Conservation (phyloP, 1,284 basidiomycete species). For the Rhodotorula glutinis region DNA sequence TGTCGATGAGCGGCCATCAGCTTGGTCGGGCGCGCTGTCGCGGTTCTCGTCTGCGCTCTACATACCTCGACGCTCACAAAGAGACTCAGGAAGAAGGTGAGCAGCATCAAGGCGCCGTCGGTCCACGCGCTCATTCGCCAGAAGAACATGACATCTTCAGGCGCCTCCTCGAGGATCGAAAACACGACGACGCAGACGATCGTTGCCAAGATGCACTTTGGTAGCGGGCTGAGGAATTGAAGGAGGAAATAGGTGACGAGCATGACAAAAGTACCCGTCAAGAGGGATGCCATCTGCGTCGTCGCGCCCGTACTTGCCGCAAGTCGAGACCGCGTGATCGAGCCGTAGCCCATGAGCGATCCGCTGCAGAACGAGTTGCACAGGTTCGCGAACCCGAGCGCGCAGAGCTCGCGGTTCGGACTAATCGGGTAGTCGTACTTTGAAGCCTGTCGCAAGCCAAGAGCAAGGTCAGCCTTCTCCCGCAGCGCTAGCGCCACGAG, state of each 20-base stretch:
- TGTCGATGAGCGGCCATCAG: conserved; percentile 1
- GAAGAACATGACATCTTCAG: conserved; percentile 65
- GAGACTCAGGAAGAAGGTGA: conserved; percentile 78
- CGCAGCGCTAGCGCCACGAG: background rate
- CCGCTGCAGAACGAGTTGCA: conserved; percentile 75
- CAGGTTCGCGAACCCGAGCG: conserved; percentile 73
- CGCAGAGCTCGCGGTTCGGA: conserved; percentile 86
- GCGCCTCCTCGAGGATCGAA: conserved; percentile 76
- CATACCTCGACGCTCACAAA: conserved; percentile 70
- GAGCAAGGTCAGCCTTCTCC: too few species aligned
- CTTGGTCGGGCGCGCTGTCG: background rate
- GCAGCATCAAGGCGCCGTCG: conserved; percentile 74
- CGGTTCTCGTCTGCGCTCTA: background rate
- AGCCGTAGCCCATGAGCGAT: conserved; percentile 80
- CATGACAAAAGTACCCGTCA: conserved; percentile 71
- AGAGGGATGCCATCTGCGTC: conserved; percentile 80
- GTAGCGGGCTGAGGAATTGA: conserved; percentile 69
- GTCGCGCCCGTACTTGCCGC: conserved; percentile 61
- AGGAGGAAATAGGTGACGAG: conserved; percentile 83
- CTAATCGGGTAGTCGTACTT: conserved; percentile 74
- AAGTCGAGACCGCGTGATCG: conserved; percentile 60
- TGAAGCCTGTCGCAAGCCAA: conserved; percentile 50
- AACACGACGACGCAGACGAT: conserved; percentile 80
- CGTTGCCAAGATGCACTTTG: conserved; percentile 74
- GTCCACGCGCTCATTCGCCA: conserved; percentile 72